A percentile compares a stretch with the other conserved stretches of the same genome.
Evolutionary conservation across 2,329 filamentous ascomycete genomes (phyloP).

Genomic region (Blumeriella jaapii): DNA sequence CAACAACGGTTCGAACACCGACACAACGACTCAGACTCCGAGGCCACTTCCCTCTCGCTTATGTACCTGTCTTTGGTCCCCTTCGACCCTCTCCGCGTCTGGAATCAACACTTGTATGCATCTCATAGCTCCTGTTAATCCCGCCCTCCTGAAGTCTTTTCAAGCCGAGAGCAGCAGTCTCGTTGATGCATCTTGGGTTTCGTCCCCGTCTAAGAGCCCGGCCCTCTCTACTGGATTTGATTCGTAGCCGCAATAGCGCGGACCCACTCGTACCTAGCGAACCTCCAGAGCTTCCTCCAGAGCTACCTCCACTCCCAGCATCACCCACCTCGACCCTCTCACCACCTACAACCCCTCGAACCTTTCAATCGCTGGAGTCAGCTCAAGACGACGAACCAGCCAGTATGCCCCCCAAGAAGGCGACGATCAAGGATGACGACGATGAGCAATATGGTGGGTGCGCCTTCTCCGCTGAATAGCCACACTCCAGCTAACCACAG

Average conservation of each 20-base stretch:
- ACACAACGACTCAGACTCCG: too few relatives aligned
- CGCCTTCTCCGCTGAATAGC: conserved; percentile 7
- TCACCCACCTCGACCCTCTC: conserved; percentile 14
- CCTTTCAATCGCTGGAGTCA: conserved; percentile 11
- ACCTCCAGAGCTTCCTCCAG: conserved; percentile 31
- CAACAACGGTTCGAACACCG: too few relatives aligned
- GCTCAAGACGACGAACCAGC: conserved; percentile 9
- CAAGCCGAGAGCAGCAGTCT: too few relatives aligned
- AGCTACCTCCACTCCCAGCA: conserved; percentile 28
- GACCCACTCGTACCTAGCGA: conserved; percentile 26
- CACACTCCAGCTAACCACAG: conserved; percentile 18
- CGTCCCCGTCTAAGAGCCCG: conserved; percentile 45
- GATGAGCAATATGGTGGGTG: conserved; percentile 46
- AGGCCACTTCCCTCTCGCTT: too few relatives aligned
- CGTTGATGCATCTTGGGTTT: conserved; percentile 27
- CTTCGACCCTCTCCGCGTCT: too few relatives aligned
- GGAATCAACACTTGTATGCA: too few relatives aligned
- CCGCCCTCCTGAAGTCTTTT: too few relatives aligned
- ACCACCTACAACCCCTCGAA: conserved; percentile 20
- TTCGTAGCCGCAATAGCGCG: conserved; percentile 38
- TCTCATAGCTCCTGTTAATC: too few relatives aligned
- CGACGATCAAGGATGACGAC: conserved; percentile 31
- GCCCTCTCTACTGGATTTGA: conserved; percentile 51
- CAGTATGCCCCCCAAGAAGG: conserved; percentile 31
- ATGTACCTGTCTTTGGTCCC: too few relatives aligned